Base-by-base conservation (phyloP, 208 protist species). In the Crithidia sp. region DNA sequence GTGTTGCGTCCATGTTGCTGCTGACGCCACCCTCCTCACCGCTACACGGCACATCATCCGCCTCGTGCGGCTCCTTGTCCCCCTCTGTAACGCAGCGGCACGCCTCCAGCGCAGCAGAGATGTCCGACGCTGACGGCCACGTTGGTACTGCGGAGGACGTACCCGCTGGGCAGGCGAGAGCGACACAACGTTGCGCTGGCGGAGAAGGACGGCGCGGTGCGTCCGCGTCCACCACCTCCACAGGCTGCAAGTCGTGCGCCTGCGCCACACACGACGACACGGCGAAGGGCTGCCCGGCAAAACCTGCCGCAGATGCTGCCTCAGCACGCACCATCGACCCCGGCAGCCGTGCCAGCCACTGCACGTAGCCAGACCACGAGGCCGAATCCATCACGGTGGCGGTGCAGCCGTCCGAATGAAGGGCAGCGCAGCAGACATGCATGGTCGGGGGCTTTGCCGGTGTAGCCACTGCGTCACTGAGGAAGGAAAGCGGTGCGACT, bases 301-400 rank as follows among this genome's bases (percentile, higher is more conserved):
- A 28, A 28, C 28, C 28, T 28, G 28, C 28, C 28, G 28, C 28
- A 28, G 28, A 28, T 28, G 28, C 28, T 28, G 1, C 1, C 28
- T 28, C 28, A 28, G 28, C 28, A 28, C 28, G 28, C 28, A 28
- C 28, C 28, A 28, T 28, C 28, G 28, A 28, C 28, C 1, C 61
- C 47, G 66, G 68, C 9, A 61, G 41, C 52, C 19, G 9, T 52
- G 47, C 9, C 3, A 66, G 53, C 74, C 74, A 79, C 62, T 9
- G 40, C 55, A 53, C 57, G 67, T 71, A 79, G 28, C 39, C 14
- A 5, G 39, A 12, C 74, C 74, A 79, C 37, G 74, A 79, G 44
- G 28, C 67, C 3, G 67, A 49, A 53, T 79, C 74, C 53, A 79
- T 60, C 37, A 74, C 68, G 2, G 37, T n/a, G 8, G 60, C 52